A percentile compares a stretch with the other conserved stretches of the same genome.
Conservation (phyloP, 192 early-diverging fungal species). For the Entophlyctis luteolus region DNA sequence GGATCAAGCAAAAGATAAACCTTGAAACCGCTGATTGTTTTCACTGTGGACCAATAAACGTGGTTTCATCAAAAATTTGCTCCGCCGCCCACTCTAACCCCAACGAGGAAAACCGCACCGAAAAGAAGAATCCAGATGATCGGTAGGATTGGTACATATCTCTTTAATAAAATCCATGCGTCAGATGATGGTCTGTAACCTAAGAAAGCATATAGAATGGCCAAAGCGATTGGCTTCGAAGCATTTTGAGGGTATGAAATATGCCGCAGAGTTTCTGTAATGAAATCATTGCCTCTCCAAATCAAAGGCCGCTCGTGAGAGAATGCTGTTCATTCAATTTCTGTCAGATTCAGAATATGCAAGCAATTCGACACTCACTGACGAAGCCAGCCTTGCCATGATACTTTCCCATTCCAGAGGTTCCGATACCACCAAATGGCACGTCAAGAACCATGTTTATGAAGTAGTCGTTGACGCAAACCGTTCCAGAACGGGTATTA, state of each 20-base stretch:
- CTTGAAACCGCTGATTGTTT: neutral
- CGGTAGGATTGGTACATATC: no score
- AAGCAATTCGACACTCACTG: neutral
- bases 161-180: no score
- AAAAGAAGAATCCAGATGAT: no score
- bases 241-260: neutral
- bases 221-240: neutral
- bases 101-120: no score
- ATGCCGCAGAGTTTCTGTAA: neutral
- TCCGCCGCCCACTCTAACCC: no score
- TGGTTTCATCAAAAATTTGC: no score
- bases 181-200: no score
- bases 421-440: slow-evolving; percentile 89
- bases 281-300: neutral
- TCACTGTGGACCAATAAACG: no score
- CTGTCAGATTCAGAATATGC: neutral
- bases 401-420: slow-evolving; percentile 82
- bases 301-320: neutral
- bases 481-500: slow-evolving; percentile 71
- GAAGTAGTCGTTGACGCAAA: slow-evolving; percentile 76
- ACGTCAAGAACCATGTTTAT: slow-evolving; percentile 57
- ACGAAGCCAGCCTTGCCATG: slow-evolving; percentile 71
- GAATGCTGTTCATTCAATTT: neutral
- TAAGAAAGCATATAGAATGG: no score
- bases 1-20: neutral